Evolutionary conservation across 139 green algal genomes (phyloP).

Genomic region (Diplosphaera chodatii): DNA sequence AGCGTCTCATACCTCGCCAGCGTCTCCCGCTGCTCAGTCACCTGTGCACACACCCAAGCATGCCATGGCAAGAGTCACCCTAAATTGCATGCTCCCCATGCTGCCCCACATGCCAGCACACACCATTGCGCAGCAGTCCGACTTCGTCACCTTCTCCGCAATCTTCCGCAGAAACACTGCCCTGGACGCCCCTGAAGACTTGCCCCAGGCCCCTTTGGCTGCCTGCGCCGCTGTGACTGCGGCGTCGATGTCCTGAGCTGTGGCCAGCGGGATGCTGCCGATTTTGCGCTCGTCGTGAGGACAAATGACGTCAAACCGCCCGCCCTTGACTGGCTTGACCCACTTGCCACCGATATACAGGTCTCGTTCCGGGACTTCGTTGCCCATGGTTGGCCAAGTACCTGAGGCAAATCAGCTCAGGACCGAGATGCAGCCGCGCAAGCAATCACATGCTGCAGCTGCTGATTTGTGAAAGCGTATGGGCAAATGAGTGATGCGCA

Average conservation of each 20-base stretch:
- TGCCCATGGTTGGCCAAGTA: background rate
- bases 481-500: too few relatives aligned
- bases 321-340: slow-evolving; percentile 19
- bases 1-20: slow-evolving; percentile 68
- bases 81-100: too few relatives aligned
- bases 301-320: slow-evolving; percentile 41
- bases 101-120: too few relatives aligned
- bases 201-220: slow-evolving; percentile 36
- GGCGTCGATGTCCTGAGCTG: slow-evolving; percentile 42
- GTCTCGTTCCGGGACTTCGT: background rate
- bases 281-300: slow-evolving; percentile 50
- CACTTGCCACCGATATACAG: slow-evolving; percentile 53
- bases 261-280: slow-evolving; percentile 52
- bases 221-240: slow-evolving; percentile 45
- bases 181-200: slow-evolving; percentile 37
- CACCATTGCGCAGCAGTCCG: too few relatives aligned
- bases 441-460: too few relatives aligned
- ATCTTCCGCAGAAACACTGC: slow-evolving; percentile 47
- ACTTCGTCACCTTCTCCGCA: slow-evolving; percentile 51
- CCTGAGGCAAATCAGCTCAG: too few relatives aligned
- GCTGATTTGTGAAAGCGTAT: too few relatives aligned
- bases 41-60: too few relatives aligned
- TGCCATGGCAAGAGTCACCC: too few relatives aligned
- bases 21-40: slow-evolving; percentile 45
- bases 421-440: too few relatives aligned